Base-by-base conservation (phyloP, 1,284 basidiomycete genomes). In the Bjerkandera adusta region DNA sequence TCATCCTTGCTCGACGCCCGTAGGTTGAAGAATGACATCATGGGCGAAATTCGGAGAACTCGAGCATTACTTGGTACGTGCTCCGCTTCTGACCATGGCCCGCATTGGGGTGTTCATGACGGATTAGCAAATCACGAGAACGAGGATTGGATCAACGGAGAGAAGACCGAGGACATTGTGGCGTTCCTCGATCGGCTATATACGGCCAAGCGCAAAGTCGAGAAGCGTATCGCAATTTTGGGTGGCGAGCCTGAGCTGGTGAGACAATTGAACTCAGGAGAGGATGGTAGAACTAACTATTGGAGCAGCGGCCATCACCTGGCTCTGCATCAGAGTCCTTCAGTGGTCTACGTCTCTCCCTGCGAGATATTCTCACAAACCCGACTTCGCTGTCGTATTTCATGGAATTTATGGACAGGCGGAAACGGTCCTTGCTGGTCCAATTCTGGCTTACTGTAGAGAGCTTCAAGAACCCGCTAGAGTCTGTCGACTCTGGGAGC, bases 371-470 rank as follows among this genome's bases (percentile, higher is more conserved):
- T 34, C 80, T 98, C 1, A 75, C 83, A 27, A 93, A 93, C 56
- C 92, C 94, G 0, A 88, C 84, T 24, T 92, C 92, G 0, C 76
- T 98, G 1, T 93, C 90, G 1, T 96, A 96, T 63, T 92, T 96
- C 69, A 95, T 97, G 83, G 96, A 99, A 68, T 96, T 91, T 61
- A 95, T 97, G 91, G 96, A 98, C 56, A 81, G 95, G 5, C 81
- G 89, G 2, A 77, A 84, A 48, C 83, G 90, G 24, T 89, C 92
- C 12, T 64, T 92, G 7, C 79, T 93, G 3, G 89, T 97, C 2
- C 96, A 97, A 56, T 99, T 97, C 68, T 98, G 96, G 96, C 74
- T 98, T 2, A 91, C 92, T 0, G 91, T 98, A 1, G 93, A 98
- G 66, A 92, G 91, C 42, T 95, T 98, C 76, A 98, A 97, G 68